Base-by-base conservation (phyloP, 352 stramenopile genomes). In the Pythium oligandrum region DNA sequence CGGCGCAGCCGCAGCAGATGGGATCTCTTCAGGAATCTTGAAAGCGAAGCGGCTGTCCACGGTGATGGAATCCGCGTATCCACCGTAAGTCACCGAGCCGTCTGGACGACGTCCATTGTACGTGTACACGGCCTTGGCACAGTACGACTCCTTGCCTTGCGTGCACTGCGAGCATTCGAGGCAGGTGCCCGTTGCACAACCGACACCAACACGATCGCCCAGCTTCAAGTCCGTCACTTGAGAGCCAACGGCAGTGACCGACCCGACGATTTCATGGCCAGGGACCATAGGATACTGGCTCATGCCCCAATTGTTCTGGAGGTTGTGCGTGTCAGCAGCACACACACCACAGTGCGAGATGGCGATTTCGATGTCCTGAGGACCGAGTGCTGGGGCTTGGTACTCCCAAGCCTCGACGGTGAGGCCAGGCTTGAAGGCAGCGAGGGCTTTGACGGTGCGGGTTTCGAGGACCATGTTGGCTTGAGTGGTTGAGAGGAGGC, bases 241-340 rank as follows among this genome's bases (percentile, higher is more conserved):
- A 26, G 17, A 26, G 17, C 17, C 17, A 26, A 26, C 17, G 17
- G 17, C 17, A 26, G 17, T 26, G 17, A 26, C 39, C 51, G 32
- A 11, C 49, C 60, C 60, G 35, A 68, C 40, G 53, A 68, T 68
- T 34, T 68, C 60, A 39, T 68, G 60, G 7, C 60, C 60, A 35
- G 55, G 40, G 26, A 68, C 60, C 6, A 51, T 17, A 11, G 60
- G 60, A 43, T 66, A 68, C 17, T 26, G 17, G 17, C 9, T 48
- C 44, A 4, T 9, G 3, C 30, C 60, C 60, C 60, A 56, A 68
- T 4, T 50, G 55, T n/a, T 57, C 46, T 12, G 35, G 7, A 55
- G 44, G 4, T 56, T 68, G 51, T 68, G 60, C 11, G 66, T n/a
- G 43, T 68, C 60, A n/a, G 60, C 66, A 36, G 51, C 55, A 38